Evolutionary conservation across 192 early-diverging fungal genomes (phyloP), one percentile per base, ranked within the genome.

Genomic region (Coemansia erecta): DNA sequence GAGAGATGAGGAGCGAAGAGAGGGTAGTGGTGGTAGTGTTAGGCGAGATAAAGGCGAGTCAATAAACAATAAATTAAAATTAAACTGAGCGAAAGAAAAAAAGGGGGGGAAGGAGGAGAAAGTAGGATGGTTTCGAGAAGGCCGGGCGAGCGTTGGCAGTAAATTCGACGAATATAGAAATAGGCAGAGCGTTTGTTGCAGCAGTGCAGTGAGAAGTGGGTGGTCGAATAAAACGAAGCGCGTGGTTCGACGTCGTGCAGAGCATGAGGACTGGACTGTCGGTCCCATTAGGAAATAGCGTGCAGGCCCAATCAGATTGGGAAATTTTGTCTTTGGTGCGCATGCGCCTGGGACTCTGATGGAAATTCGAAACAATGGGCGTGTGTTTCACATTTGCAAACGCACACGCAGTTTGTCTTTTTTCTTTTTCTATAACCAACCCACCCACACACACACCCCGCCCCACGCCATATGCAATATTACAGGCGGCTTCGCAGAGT

Each of bases 161-260:
- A 23, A 23, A 23, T 24, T 8, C 15, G 15, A n/a, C 7, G n/a
- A 4, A 26, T 26, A 26, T 26, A 26, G 26, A 45, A 45, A 45
- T 24, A 48, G 24, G 6, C 47, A 48, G 24, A 21, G 47, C 47
- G 26, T 26, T 26, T 26, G 26, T 26, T 26, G 26, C 4, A 26
- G 26, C 26, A 26, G 26, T 4, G 26, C 26, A 26, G 26, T 48
- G 47, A 23, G 13, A 48, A 28, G n/a, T 10, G 49, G 49, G 28
- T 51, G 49, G 49, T 23, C 26, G 35, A 51, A 51, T 51, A 26
- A 23, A 26, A 51, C 24, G 24, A 13, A 51, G 49, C 28, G 14
- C 49, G 28, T 31, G 49, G 24, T 31, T 51, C 28, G 24, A 15
- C 8, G 49, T 51, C 18, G 49, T 51, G 47, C 47, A 49, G 21